Conservation (phyloP, 768 basidiomycete genomes). For the Boletales sp. region DNA sequence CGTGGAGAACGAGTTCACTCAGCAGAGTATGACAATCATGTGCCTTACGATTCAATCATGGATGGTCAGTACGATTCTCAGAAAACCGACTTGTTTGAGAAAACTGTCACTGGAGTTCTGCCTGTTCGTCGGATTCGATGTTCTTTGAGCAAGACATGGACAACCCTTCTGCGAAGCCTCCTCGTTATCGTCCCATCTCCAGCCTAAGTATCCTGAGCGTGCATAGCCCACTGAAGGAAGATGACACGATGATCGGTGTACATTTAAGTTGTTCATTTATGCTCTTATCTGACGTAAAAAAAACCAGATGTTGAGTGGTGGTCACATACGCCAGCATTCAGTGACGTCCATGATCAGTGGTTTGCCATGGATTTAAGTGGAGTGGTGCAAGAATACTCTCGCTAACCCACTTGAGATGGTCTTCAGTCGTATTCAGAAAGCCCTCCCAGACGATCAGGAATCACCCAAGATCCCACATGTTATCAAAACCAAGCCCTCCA, state of each 20-base stretch:
- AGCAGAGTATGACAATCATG: conserved; percentile 28
- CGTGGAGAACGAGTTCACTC: conserved; percentile 8
- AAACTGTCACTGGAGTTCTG: conserved; percentile 48
- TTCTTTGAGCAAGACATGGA: conserved; percentile 48
- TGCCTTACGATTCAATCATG: conserved; percentile 65
- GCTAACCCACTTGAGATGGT: conserved; percentile 25
- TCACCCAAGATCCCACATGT: conserved; percentile 45
- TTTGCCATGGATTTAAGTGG: conserved; percentile 65
- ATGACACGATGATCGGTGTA: conserved; percentile 82
- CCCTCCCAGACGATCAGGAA: conserved; percentile 17
- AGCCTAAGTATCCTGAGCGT: conserved; percentile 48
- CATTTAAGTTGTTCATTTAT: conserved; percentile 19
- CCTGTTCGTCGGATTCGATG: conserved; percentile 52
- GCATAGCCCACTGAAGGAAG: conserved; percentile 58
- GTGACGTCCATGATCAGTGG: conserved; percentile 62
- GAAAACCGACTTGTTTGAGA: conserved; percentile 54
- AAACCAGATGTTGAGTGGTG: conserved; percentile 73
- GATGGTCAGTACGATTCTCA: conserved; percentile 45
- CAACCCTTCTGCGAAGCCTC: conserved; percentile 37
- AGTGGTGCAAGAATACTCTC: conserved; percentile 51
- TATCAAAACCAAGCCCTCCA: conserved; percentile 56
- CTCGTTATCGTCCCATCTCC: conserved; percentile 64
- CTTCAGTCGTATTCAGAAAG: conserved; percentile 35
- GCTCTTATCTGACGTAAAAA: conserved; percentile 1
- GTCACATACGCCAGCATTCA: conserved; percentile 66